Evolutionary conservation across 768 basidiomycete species (phyloP).

Genomic region (Boletales sp.): DNA sequence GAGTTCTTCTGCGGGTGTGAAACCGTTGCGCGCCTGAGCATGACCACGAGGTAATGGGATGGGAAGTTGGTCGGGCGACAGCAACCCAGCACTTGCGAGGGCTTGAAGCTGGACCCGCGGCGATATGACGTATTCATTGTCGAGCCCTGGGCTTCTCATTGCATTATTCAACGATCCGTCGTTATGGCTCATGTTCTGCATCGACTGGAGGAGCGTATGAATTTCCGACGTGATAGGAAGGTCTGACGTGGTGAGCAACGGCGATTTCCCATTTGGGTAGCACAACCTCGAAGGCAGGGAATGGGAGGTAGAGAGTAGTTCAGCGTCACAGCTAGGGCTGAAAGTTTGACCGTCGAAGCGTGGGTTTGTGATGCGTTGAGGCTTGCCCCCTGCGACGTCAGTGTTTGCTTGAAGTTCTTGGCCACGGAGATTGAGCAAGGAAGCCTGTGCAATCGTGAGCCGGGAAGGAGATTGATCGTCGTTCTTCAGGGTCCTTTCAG

Average conservation of each 20-base stretch:
- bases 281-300: conserved; percentile 22
- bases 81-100: conserved; percentile 16
- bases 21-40: conserved; percentile 47
- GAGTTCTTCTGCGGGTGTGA: conserved; percentile 65
- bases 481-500: conserved; percentile 57
- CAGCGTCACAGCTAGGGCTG: not conserved
- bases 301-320: conserved; percentile 12
- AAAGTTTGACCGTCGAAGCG: conserved; percentile 6
- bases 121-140: conserved; percentile 13
- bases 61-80: conserved; percentile 10
- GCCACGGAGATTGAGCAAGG: conserved; percentile 71
- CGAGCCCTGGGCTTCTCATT: conserved; percentile 11
- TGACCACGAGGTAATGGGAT: conserved; percentile 20
- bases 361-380: conserved; percentile 5
- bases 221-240: conserved; percentile 36
- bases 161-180: conserved; percentile 12
- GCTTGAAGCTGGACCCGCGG: conserved; percentile 23
- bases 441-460: conserved; percentile 75
- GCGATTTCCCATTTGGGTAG: conserved; percentile 15
- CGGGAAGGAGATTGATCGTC: conserved; percentile 61
- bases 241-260: conserved; percentile 12
- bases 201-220: conserved; percentile 36
- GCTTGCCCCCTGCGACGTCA: conserved; percentile 5
- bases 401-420: conserved; percentile 41
- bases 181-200: conserved; percentile 23